phyloP scores from a whole-genome alignment of 2,329 filamentous ascomycete species.

The Fusarium zealandicum region DNA sequence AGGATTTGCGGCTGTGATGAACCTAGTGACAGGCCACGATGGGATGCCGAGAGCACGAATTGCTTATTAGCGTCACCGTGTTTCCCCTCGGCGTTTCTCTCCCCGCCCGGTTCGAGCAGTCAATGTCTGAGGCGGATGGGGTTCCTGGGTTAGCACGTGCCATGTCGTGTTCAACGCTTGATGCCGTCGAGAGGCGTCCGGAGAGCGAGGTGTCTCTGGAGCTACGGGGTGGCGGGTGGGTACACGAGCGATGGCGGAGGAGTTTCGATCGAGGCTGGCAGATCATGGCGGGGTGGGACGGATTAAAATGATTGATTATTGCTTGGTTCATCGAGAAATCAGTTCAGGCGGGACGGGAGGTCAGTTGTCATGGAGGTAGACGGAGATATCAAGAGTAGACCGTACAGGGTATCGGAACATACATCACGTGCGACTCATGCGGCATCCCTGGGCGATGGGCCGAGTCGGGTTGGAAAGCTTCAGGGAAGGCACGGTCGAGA shows the following conservation, averaged over 20 bases:
- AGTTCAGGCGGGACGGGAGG: slow-evolving; percentile 1
- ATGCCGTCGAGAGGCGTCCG: not conserved
- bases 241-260: not conserved
- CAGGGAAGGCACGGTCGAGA: slow-evolving; percentile 9
- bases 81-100: slow-evolving; percentile 14
- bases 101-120: slow-evolving; percentile 16
- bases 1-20: slow-evolving; percentile 27
- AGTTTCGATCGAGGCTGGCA: slow-evolving; percentile 26
- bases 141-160: slow-evolving; percentile 34
- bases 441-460: too few relatives aligned
- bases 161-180: slow-evolving; percentile 21
- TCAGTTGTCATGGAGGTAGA: too few relatives aligned
- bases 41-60: slow-evolving; percentile 5
- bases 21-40: slow-evolving; percentile 13
- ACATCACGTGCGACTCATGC: slow-evolving; percentile 9
- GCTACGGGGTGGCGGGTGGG: slow-evolving; percentile 4
- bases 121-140: slow-evolving; percentile 25
- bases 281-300: slow-evolving; percentile 17
- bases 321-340: slow-evolving; percentile 2
- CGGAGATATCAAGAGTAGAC: too few relatives aligned
- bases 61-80: slow-evolving; percentile 3
- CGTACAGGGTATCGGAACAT: not conserved
- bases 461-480: slow-evolving; percentile 2
- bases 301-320: slow-evolving; percentile 10
- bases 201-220: slow-evolving; percentile 11